These are phyloP conservation scores for Coemansia sp. DNA, from an alignment of 192 early-diverging fungal species.

Conservation along the genomic window DNA sequence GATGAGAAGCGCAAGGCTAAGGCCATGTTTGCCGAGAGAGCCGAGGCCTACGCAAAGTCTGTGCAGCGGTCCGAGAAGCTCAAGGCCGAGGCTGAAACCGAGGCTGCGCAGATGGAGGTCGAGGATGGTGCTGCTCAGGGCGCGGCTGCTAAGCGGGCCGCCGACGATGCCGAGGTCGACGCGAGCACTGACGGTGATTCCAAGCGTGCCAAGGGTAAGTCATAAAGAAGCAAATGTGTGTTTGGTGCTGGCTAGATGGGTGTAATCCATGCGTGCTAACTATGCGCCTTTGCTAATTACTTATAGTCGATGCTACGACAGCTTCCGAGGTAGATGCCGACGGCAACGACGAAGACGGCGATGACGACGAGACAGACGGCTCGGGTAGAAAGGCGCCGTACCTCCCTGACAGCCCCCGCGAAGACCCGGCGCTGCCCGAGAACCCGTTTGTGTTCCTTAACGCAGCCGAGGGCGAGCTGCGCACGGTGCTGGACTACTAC, in stretches of 20 bases:
- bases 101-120: not conserved
- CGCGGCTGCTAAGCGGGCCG: conserved; percentile 2
- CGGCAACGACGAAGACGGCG: conserved; percentile 1
- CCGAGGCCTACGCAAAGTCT: not conserved
- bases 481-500: conserved; percentile 67
- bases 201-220: conserved; percentile 26
- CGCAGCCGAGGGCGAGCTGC: conserved; percentile 56
- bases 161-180: conserved; percentile 1
- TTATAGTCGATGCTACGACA: conserved; percentile 3
- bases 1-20: conserved; percentile 40
- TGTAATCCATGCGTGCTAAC: not conserved
- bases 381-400: conserved; percentile 17
- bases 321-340: not conserved
- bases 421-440: conserved; percentile 60
- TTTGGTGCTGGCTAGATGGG: not conserved
- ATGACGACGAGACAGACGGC: conserved; percentile 8
- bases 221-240: not conserved
- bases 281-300: not conserved
- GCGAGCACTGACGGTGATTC: conserved; percentile 1
- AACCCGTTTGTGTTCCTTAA: conserved; percentile 85
- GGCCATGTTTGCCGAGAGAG: too few species aligned
- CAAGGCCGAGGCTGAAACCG: not conserved
- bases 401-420: conserved; percentile 42
- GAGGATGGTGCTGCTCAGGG: conserved; percentile 10
- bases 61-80: conserved; percentile 2